These are phyloP conservation scores for Mycocentrospora acerina DNA, from an alignment of 2,329 filamentous ascomycete genomes.

Conservation along the genomic window DNA sequence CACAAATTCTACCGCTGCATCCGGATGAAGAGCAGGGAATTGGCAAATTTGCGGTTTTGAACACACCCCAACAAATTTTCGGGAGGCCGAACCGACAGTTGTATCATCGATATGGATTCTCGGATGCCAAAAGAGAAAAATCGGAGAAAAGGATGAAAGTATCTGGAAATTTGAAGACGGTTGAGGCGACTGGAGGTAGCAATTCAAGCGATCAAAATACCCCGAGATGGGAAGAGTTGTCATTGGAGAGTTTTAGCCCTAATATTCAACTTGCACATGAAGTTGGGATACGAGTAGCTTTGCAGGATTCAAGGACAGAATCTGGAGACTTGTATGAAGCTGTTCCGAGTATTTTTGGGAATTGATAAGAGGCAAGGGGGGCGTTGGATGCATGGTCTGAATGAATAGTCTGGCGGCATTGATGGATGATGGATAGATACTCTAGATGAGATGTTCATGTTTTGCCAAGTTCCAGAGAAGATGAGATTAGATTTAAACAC, in stretches of 20 bases:
- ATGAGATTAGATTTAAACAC: too few relatives aligned
- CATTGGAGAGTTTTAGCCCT: neutral
- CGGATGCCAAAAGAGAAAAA: constrained; percentile 19
- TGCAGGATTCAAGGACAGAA: too few relatives aligned
- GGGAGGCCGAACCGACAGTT: constrained; percentile 36
- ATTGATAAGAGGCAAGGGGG: neutral
- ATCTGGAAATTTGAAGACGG: constrained; percentile 1
- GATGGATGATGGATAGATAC: too few relatives aligned
- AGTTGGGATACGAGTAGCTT: neutral
- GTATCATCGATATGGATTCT: constrained; percentile 27
- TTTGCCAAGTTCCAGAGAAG: too few relatives aligned
- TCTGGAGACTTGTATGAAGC: neutral
- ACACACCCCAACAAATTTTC: constrained; percentile 49
- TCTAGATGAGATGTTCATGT: too few relatives aligned
- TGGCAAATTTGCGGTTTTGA: constrained; percentile 46
- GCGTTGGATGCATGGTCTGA: too few relatives aligned
- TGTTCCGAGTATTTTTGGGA: neutral
- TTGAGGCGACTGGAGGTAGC: neutral
- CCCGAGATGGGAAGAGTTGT: neutral
- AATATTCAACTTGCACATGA: neutral
- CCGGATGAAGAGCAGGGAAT: constrained; percentile 30
- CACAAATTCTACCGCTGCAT: constrained; percentile 50
- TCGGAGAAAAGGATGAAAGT: constrained; percentile 20
- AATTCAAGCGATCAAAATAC: neutral
- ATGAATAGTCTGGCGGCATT: too few relatives aligned